Base-by-base conservation (phyloP, 1,139 yeast genomes). In the Candida sp. region DNA sequence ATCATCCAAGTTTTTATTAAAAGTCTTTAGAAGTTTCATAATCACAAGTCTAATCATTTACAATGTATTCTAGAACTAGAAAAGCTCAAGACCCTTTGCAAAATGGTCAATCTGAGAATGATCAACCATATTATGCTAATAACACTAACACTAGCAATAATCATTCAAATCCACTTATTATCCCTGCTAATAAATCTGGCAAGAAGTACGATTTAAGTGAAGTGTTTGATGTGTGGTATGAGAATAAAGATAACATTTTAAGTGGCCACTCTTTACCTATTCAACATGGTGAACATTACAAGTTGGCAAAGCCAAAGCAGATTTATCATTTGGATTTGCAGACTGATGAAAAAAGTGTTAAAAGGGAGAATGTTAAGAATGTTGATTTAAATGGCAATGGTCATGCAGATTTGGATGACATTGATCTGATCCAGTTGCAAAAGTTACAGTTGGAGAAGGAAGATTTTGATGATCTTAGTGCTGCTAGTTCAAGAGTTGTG, bases 171-270 rank as follows among this genome's bases (percentile, higher is more conserved):
- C 19, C 19, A 15, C 40, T 43, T 29, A 55, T 64, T 41, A 68
- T 73, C 40, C 75, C 75, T 8, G 58, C 65, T 34, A 73, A 73
- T 50, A 61, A 60, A 43, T 67, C 63, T 22, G 62, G 74, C 40
- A 62, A 67, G 49, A 55, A 62, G 39, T 82, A 82, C 51, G 56
- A 77, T 11, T 66, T 80, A 60, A 73, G 75, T 32, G 81, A 82
- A 49, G 75, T 82, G 50, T 70, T 82, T 47, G 66, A 71, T 33
- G 75, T 81, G 19, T 82, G 82, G 77, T 61, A 68, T 30, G 65
- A 70, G 33, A 68, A 79, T 61, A 70, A 76, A 45, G 61, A 58
- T 50, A 53, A 52, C 54, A 70, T 61, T 50, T 58, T 63, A 55
- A 49, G 51, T 40, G 38, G 56, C 22, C 50, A 52, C 19, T 61